Evolutionary conservation across 2,329 filamentous ascomycete genomes (phyloP), one percentile per base, ranked within the genome.

Genomic region (Colletotrichum sp.): DNA sequence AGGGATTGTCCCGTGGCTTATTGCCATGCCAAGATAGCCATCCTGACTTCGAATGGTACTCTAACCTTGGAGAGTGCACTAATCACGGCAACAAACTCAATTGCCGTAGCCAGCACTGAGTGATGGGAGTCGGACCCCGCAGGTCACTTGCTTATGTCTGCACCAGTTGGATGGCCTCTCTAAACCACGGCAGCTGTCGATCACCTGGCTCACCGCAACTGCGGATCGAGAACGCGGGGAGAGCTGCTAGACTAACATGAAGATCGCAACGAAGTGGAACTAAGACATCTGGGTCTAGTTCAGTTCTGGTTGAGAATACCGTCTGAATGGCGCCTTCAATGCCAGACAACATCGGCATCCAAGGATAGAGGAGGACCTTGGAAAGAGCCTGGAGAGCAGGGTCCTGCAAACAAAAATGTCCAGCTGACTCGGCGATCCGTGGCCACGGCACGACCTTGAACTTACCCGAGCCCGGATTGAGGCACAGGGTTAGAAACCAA

Each of bases 401-500:
- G 34, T 36, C 36, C 57, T 63, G 59, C 36, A 24, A 63, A 48
- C 36, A 21, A 52, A 48, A 52, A 13, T 13, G 57, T 63, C 57
- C 68, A 63, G 57, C 24, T 70, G 68, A 70, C 68, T 70, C 68
- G 68, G 55, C 68, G 68, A 70, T 70, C 68, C 32, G 28, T 48
- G 18, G 34, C 32, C 55, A 63, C 34, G 43, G 30, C 63, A 64
- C 30, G 57, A 68, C 39, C 39, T 60, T 57, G 61, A 28, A 64
- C 39, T 26, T 64, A 60, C 32, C 64, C 59, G 65, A 60, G 32
- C 63, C 28, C 57, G 39, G 52, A 57, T 32, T 59, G 73, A 59
- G 73, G 63, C 43, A 68, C 34, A 67, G 71, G 70, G 43, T 24
- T 52, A 52, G 36, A 55, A n/a, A 24, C 32, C 70, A 68, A 60